Evolutionary conservation across 495 filamentous ascomycete genomes (phyloP), one percentile per base, ranked within the genome.

Genomic region (Podospora pseudoanserina): DNA sequence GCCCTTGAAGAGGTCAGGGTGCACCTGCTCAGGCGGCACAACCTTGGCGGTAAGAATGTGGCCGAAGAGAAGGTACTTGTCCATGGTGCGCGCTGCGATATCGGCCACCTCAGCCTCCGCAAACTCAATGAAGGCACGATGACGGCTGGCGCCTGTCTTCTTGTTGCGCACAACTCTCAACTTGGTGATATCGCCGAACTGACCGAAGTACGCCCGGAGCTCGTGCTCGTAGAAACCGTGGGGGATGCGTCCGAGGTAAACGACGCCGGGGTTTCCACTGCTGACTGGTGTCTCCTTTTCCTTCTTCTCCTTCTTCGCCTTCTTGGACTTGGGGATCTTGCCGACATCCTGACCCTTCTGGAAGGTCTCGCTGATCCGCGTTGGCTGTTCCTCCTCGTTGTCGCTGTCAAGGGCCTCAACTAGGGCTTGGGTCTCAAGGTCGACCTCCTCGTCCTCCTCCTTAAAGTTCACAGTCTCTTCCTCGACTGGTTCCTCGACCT

Each of bases 191-290:
- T 86, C 82, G 75, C 95, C 96, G 75, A 99, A 99, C 79, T 98
- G 95, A n/a, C 88, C 85, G 75, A 98, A 97, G 83, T 98, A 99
- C 59, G 86, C 84, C 63, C 88, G 88, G 91, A 99, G 97, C 79
- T 98, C 90, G 75, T 92, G 87, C 80, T 98, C 96, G 84, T 93
- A 97, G 86, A 99, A 98, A 79, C 96, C 95, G 70, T 87, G 94
- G 23, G 94, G 94, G 62, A 97, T 90, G 63, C 91, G 91, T 53
- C 91, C 93, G 73, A 99, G 82, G 79, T 96, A 97, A 73, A 97
- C 84, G 54, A 94, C 88, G 28, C 94, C 93, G 1, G 90, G 90
- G 59, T 86, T 87, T 30, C 83, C 83, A 65, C 77, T 75, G 58
- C 71, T 73, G 4, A 70, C 67, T 67, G 56, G 53, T 61, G 69